phyloP scores from a whole-genome alignment of 306 rosid genomes.

The Heteromeles arbutifolia region DNA sequence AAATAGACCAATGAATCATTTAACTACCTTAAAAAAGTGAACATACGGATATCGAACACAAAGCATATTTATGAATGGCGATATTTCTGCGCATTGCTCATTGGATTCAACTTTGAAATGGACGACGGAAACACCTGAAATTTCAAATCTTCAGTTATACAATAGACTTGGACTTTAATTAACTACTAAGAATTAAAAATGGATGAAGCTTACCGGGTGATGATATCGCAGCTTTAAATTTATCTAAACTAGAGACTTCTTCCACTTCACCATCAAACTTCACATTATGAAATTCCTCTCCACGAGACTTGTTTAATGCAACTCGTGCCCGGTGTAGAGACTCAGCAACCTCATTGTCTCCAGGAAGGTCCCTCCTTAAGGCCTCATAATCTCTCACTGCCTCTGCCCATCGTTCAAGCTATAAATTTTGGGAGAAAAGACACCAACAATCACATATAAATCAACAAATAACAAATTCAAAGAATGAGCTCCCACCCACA shows the following conservation, averaged over 20 bases:
- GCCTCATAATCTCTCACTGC: conserved; percentile 73
- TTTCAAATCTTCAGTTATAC: conserved; percentile 17
- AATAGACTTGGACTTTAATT: conserved; percentile 10
- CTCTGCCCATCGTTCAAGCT: conserved; percentile 90
- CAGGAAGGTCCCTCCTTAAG: conserved; percentile 66
- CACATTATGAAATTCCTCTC: conserved; percentile 25
- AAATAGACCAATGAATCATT: background rate
- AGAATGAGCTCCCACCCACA: background rate
- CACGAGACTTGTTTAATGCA: conserved; percentile 50
- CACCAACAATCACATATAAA: conserved; percentile 6
- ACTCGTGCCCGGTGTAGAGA: conserved; percentile 59
- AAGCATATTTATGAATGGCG: conserved; percentile 71
- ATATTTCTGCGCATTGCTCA: conserved; percentile 64
- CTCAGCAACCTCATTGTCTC: conserved; percentile 66
- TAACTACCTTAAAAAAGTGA: conserved; percentile 61
- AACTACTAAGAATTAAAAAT: background rate
- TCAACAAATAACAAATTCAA: conserved; percentile 2
- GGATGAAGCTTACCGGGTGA: conserved; percentile 51
- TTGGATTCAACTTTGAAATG: conserved; percentile 67
- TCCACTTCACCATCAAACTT: conserved; percentile 74
- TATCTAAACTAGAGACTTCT: conserved; percentile 56
- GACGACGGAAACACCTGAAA: conserved; percentile 68
- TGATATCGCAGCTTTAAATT: conserved; percentile 54
- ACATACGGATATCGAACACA: conserved; percentile 75
- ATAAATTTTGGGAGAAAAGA: conserved; percentile 8